Percentiles rank a stretch among this genome's conserved stretches.
These are phyloP conservation scores for Lichtheimia ramosa DNA, from an alignment of 371 early-diverging fungal species.

Conservation along the genomic window DNA sequence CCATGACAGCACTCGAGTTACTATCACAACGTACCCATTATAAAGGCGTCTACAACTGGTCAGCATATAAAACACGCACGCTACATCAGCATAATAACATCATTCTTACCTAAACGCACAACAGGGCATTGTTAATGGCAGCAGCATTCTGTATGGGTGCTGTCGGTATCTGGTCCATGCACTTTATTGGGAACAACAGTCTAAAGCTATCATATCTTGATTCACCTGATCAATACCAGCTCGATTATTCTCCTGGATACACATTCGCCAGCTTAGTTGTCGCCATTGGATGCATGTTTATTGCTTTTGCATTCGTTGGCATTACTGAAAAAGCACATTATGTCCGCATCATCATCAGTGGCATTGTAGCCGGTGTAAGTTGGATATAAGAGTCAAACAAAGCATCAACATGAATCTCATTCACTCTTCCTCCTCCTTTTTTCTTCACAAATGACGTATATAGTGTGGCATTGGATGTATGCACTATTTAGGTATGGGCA, in stretches of 20 bases:
- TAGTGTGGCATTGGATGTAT: conserved; percentile 39
- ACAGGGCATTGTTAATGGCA: conserved; percentile 40
- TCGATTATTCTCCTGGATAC: conserved; percentile 38
- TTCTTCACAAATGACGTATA: too few species aligned
- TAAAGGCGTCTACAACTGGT: conserved; percentile 22
- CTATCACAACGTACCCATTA: conserved; percentile 19
- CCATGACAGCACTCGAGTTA: conserved; percentile 20
- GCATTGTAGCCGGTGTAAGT: conserved; percentile 44
- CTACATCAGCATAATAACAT: background rate
- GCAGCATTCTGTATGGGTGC: conserved; percentile 45
- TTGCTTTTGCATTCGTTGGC: conserved; percentile 43
- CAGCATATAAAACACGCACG: too few species aligned
- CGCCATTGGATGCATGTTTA: conserved; percentile 38
- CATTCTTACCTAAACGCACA: background rate
- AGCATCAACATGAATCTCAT: background rate
- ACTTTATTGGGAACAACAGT: conserved; percentile 49
- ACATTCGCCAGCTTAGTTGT: conserved; percentile 43
- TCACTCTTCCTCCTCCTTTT: background rate
- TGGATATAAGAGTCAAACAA: background rate
- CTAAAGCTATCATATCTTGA: conserved; percentile 21
- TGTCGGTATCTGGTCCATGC: conserved; percentile 52
- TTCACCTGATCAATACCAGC: conserved; percentile 12
- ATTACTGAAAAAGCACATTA: conserved; percentile 38
- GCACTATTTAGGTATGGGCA: conserved; percentile 43
- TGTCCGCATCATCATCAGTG: conserved; percentile 37